Evolutionary conservation across 352 stramenopile species (phyloP), one percentile per base, ranked within the genome.

Genomic region (Globisporangium lucens): DNA sequence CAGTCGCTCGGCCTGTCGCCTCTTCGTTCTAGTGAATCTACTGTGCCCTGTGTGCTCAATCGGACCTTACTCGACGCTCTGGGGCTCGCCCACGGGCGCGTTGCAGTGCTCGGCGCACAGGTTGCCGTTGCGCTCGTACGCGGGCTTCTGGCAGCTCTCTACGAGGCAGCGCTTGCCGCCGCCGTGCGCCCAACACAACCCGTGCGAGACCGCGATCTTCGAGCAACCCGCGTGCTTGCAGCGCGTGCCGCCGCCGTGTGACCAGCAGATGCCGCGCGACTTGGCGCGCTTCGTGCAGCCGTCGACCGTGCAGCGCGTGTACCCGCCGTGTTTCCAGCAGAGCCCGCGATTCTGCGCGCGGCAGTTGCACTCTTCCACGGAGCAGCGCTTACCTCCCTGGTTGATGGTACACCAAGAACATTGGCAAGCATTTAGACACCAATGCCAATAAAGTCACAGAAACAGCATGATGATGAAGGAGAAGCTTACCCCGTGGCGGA

Each of bases 111-210:
- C 69, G 24, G 67, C 67, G 53, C 82, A 90, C 22, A 82, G 76
- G 56, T 90, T 88, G 63, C 75, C 75, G 52, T 84, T 88, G 61
- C 80, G 78, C 49, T 88, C 77, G 51, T 88, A 90, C 51, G 80
- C 82, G 12, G 82, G 80, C 41, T 80, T 80, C 52, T 82, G 73
- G 66, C 75, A 83, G 27, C 68, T 53, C 17, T 68, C 51, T 8
- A 66, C 53, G 49, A 72, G 70, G 52, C 74, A 83, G 58, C 78
- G 78, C 56, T 82, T 82, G 33, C 75, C 77, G 30, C 74, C 79
- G 57, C 76, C 79, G 56, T 89, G 80, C 0, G 80, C 80, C 80
- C 80, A 89, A 66, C 78, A 89, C 4, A 73, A 63, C 1, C 78
- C 78, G 24, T 76, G 67, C 24, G 80, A 89, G 6, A 89, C 78